phyloP scores from a whole-genome alignment of 2,329 filamentous ascomycete genomes.

The Colletotrichum sp. region DNA sequence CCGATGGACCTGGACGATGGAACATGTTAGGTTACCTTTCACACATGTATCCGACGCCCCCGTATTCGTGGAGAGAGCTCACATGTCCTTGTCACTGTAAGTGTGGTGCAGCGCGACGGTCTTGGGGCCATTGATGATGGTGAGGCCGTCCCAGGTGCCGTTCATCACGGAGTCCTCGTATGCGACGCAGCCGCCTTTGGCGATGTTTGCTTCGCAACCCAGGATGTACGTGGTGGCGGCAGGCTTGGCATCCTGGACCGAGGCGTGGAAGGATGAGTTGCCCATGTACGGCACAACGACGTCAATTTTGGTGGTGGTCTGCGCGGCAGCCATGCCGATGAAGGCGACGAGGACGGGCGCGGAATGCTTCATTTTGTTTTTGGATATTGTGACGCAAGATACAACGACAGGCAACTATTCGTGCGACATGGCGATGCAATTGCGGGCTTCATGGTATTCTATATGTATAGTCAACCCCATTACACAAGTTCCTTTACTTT shows the following conservation, averaged over 20 bases:
- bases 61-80: background rate
- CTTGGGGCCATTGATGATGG: conserved; percentile 31
- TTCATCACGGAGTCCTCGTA: background rate
- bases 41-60: background rate
- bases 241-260: conserved; percentile 31
- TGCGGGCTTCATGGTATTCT: background rate
- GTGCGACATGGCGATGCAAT: background rate
- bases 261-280: conserved; percentile 28
- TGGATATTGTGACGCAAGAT: background rate
- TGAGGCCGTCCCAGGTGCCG: conserved; percentile 21
- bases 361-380: background rate
- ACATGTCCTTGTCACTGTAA: background rate
- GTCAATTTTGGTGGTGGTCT: conserved; percentile 27
- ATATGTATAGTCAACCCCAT: background rate
- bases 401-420: background rate
- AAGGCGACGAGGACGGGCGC: background rate
- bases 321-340: conserved; percentile 25
- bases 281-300: conserved; percentile 31
- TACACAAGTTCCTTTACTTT: background rate
- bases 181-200: conserved; percentile 27
- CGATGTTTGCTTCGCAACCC: conserved; percentile 25
- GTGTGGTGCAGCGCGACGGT: conserved; percentile 26
- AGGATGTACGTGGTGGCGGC: conserved; percentile 34
- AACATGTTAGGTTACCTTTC: background rate
- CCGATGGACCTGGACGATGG: background rate